Evolutionary conservation across 148 eudicot genomes (phyloP), one percentile per base, ranked within the genome.

Genomic region (Spergularia bocconei): DNA sequence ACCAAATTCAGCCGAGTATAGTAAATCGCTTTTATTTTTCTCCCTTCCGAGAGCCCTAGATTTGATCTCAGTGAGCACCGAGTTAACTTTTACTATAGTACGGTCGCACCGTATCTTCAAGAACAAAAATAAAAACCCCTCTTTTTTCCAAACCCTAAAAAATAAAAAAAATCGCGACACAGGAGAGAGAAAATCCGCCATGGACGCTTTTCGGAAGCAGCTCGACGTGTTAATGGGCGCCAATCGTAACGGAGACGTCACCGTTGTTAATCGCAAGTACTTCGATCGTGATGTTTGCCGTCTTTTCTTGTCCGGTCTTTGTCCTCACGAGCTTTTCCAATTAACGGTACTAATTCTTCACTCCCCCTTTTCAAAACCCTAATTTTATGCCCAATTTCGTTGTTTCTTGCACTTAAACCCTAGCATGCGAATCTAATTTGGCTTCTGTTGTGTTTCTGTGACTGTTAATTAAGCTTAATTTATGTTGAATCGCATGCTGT

Each of bases 221-320:
- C 86, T 94, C 15, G 98, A 94, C 64, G 97, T 90, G 63, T 79
- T 94, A 71, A 94, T 94, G 98, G 98, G 98, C n/a, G 97, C 97
- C 0, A 94, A 94, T 74, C 86, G 98, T 14, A 92, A 94, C 80
- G 98, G 98, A 57, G 98, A 94, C 69, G 92, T 89, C 0, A 82
- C 59, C 13, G 98, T 92, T 76, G 91, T 94, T 11, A 89, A 89
- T 70, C 87, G 98, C 3, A 90, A 94, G 88, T 92, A 92, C 85
- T 89, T 79, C 85, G 98, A 94, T 78, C 98, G 98, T 6, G 98
- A 94, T 63, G 96, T 94, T 56, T 94, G 97, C 65, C 98, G 97
- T 65, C 87, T 91, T 73, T 92, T 80, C 84, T 85, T 94, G 75
- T 88, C 89, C 58, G 98, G 98, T 54, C 96, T 94, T 23, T 94